Evolutionary conservation across 805 yeast genomes (phyloP).

Genomic region (Teunomyces funiuensis): DNA sequence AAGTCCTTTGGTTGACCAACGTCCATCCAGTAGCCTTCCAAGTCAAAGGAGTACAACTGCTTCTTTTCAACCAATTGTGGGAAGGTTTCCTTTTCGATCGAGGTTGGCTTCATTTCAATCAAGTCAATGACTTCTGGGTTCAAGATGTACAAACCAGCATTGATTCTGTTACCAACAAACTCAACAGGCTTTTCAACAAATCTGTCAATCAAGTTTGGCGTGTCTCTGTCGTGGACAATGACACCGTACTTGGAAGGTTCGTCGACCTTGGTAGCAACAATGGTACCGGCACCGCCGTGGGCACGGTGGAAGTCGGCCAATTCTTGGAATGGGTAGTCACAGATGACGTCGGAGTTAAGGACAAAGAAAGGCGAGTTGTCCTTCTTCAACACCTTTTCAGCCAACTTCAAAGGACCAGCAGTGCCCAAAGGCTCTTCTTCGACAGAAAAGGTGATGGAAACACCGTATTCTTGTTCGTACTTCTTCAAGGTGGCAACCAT

Average conservation of each 20-base stretch:
- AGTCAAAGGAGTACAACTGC: slow-evolving; percentile 89
- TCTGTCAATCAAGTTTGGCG: slow-evolving; percentile 94
- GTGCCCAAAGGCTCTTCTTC: slow-evolving; percentile 99
- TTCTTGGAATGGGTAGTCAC: slow-evolving; percentile 96
- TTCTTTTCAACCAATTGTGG: slow-evolving; percentile 89
- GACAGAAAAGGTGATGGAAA: slow-evolving; percentile 91
- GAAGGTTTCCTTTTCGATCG: slow-evolving; percentile 99
- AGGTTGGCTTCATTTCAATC: slow-evolving; percentile 97
- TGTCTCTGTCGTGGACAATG: slow-evolving; percentile 94
- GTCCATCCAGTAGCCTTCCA: slow-evolving; percentile 99
- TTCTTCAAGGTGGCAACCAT: slow-evolving; percentile 94
- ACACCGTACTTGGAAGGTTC: slow-evolving; percentile 99
- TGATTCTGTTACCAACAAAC: slow-evolving; percentile 99
- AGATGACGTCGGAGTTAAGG: slow-evolving; percentile 95
- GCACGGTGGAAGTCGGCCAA: slow-evolving; percentile 88
- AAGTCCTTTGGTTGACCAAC: slow-evolving; percentile 99
- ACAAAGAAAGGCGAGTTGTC: slow-evolving; percentile 97
- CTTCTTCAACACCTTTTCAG: slow-evolving; percentile 89
- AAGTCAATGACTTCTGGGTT: slow-evolving; percentile 97
- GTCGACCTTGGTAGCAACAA: slow-evolving; percentile 98
- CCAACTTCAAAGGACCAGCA: slow-evolving; percentile 98
- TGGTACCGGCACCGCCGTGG: slow-evolving; percentile 98
- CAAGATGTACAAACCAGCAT: slow-evolving; percentile 97
- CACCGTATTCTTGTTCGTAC: slow-evolving; percentile 94
- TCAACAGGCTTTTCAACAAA: slow-evolving; percentile 99